phyloP scores from a whole-genome alignment of 352 stramenopile species.

The Phytopythium sindhum region DNA sequence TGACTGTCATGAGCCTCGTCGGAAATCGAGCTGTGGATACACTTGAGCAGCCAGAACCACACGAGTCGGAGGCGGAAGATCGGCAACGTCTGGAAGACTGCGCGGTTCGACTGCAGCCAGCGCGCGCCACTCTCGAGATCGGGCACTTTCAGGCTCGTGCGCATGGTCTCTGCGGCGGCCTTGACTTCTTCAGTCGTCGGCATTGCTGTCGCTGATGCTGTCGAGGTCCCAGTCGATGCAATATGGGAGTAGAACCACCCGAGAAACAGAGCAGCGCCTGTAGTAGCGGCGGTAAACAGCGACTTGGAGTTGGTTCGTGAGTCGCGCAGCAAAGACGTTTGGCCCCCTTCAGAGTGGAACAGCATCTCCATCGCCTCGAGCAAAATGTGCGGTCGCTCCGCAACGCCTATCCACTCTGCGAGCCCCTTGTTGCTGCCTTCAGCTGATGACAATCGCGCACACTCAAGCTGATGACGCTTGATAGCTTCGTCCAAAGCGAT shows the following conservation, averaged over 20 bases:
- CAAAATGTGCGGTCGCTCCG: slow-evolving; percentile 21
- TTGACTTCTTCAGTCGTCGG: slow-evolving; percentile 17
- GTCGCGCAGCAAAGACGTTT: slow-evolving; percentile 15
- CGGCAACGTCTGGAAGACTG: slow-evolving; percentile 26
- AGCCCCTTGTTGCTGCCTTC: background rate
- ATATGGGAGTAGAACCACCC: slow-evolving; percentile 48
- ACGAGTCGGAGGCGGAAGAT: slow-evolving; percentile 38
- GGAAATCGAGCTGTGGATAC: slow-evolving; percentile 14
- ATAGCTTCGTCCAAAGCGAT: slow-evolving; percentile 1
- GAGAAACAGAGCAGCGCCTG: slow-evolving; percentile 24
- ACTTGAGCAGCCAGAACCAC: slow-evolving; percentile 63
- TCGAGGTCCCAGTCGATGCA: background rate
- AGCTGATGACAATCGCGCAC: background rate
- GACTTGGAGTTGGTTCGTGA: slow-evolving; percentile 12
- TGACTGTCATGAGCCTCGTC: slow-evolving; percentile 1
- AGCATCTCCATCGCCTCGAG: slow-evolving; percentile 23
- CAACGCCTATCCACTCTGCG: slow-evolving; percentile 29
- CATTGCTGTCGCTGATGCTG: background rate
- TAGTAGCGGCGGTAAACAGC: background rate
- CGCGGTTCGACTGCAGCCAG: slow-evolving; percentile 45
- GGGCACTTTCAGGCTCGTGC: slow-evolving; percentile 13
- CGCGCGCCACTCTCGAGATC: slow-evolving; percentile 18
- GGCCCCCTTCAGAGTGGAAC: slow-evolving; percentile 18
- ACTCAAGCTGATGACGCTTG: background rate
- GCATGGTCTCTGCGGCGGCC: slow-evolving; percentile 17